phyloP scores from a whole-genome alignment of 2,329 filamentous ascomycete genomes.

The Fusarium sp. region DNA sequence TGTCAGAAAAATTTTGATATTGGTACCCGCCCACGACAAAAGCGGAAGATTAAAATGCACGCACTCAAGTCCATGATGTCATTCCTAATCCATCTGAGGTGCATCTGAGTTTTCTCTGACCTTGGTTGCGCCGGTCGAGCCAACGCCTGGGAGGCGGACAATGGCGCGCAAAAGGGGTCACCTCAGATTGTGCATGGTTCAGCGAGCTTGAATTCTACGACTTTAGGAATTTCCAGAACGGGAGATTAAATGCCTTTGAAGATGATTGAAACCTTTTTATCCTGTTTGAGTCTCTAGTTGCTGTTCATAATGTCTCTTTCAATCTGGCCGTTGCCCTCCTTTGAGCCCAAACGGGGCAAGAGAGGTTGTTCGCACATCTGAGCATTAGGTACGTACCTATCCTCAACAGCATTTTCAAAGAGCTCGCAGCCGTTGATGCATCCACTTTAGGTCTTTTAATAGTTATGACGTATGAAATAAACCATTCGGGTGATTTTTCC shows the following conservation, averaged over 20 bases:
- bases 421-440: background rate
- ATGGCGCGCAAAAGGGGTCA: background rate
- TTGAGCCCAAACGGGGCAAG: background rate
- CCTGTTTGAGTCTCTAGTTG: background rate
- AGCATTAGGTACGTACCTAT: background rate
- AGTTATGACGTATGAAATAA: background rate
- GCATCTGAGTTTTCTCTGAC: background rate
- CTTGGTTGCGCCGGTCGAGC: background rate
- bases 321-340: background rate
- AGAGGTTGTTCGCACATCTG: background rate
- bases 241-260: background rate
- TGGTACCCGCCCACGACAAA: background rate
- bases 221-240: background rate
- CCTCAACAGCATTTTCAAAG: background rate
- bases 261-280: background rate
- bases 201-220: background rate
- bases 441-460: background rate
- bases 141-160: background rate
- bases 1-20: conserved; percentile 20
- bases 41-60: background rate
- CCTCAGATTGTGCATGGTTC: background rate
- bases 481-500: background rate
- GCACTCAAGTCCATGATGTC: background rate
- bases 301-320: background rate
- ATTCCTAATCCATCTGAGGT: background rate